Evolutionary conservation across 306 rosid genomes (phyloP), one percentile per base, ranked within the genome.

Genomic region (Mucuna pruriens): DNA sequence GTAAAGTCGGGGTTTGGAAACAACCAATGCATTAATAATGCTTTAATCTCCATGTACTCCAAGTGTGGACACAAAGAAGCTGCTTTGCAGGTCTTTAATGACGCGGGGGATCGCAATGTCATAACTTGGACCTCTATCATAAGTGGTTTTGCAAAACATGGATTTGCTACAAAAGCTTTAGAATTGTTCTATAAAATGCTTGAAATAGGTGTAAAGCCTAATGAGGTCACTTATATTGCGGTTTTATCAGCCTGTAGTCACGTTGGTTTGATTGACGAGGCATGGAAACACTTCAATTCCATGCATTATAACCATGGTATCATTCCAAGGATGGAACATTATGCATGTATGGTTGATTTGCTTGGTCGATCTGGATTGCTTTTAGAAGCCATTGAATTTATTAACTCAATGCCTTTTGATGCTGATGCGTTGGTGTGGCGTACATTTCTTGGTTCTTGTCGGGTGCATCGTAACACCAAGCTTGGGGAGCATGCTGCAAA

Each of bases 211-310:
- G 79, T 83, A 13, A 87, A 84, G 71, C 95, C 92, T 48, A 91
- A 91, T 78, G 92, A 78, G 74, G 86, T 89, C 62, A 87, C 93
- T 58, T 89, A 87, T 70, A 84, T 87, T 82, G 90, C 92, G 8
- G 93, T 89, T 80, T 84, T 89, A 76, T 91, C 95, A 5, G 92
- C 95, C 13, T 89, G 95, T 60, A 91, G 95, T 74, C 92, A 89
- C 61, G 92, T 55, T 19, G 91, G 95, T 72, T 78, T 91, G 73
- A 78, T 82, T 16, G 71, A 83, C 13, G 91, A 89, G 80, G 93
- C 91, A 57, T 86, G 90, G 92, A 84, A 83, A 77, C 90, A 82
- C 86, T 89, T 91, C 78, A 74, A 20, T 39, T 86, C 90, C 69
- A 87, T 91, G 95, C 68, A 68, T 34, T 10, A 48, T 26, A 51